Evolutionary conservation across 2,329 filamentous ascomycete genomes (phyloP).

Genomic region (Scopulariopsis brevicaulis): DNA sequence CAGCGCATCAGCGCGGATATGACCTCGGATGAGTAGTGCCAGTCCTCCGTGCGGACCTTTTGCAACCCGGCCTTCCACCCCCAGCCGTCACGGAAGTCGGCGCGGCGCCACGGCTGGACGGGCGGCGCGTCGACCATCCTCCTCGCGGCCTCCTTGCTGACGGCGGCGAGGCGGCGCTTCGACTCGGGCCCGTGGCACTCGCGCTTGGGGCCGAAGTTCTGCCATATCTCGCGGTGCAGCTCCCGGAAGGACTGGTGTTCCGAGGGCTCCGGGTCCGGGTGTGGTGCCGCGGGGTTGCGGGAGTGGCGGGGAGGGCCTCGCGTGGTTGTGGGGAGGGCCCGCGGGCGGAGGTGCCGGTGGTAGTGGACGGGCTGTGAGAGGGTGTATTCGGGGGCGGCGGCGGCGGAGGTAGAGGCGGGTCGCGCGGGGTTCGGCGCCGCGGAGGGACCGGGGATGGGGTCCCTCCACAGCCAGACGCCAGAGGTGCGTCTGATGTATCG

Average conservation of each 20-base stretch:
- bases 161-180: not conserved
- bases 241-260: not conserved
- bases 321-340: not conserved
- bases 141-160: not conserved
- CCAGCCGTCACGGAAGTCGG: not conserved
- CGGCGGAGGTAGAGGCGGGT: not conserved
- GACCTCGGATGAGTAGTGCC: not conserved
- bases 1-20: not conserved
- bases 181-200: not conserved
- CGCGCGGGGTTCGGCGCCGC: not conserved
- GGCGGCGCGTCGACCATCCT: not conserved
- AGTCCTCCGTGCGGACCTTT: not conserved
- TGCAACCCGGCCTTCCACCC: slow-evolving; percentile 1
- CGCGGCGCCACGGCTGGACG: not conserved
- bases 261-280: not conserved
- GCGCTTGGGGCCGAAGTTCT: not conserved
- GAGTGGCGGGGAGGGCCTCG: not conserved
- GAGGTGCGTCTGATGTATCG: not conserved
- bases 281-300: not conserved
- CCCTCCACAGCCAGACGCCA: not conserved
- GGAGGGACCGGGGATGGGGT: not conserved
- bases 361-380: not conserved
- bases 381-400: not conserved
- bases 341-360: not conserved
- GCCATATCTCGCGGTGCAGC: not conserved